These are phyloP conservation scores for Fusarium domesticum DNA, from an alignment of 2,329 filamentous ascomycete species.

Conservation along the genomic window DNA sequence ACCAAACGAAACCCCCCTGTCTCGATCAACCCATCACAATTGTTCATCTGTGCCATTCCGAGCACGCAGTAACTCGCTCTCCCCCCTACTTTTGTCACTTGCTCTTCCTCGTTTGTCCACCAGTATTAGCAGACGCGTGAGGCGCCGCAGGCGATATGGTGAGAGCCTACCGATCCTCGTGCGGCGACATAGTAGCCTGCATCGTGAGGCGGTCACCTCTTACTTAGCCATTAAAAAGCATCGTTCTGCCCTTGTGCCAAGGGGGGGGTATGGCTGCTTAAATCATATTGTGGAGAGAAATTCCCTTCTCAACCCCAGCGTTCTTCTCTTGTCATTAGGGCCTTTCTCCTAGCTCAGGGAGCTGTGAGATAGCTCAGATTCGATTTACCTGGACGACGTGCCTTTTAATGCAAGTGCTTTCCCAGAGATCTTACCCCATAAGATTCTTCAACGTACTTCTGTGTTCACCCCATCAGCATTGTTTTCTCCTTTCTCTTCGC, in stretches of 20 bases:
- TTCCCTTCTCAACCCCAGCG: slow-evolving; percentile 23
- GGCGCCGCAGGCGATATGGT: slow-evolving; percentile 22
- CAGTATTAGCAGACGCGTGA: slow-evolving; percentile 23
- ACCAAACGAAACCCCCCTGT: slow-evolving; percentile 6
- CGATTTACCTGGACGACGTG: slow-evolving; percentile 17
- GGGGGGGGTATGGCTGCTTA: slow-evolving; percentile 15
- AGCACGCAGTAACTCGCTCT: slow-evolving; percentile 1
- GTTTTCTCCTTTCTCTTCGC: slow-evolving; percentile 25
- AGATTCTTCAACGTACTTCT: slow-evolving; percentile 28
- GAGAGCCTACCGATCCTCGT: slow-evolving; percentile 22
- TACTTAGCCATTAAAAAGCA: slow-evolving; percentile 22
- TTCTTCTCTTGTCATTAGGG: slow-evolving; percentile 15
- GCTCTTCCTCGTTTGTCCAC: slow-evolving; percentile 6
- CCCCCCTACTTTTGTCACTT: slow-evolving; percentile 4
- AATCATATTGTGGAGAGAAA: slow-evolving; percentile 21
- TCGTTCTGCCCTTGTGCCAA: slow-evolving; percentile 21
- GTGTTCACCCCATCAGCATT: slow-evolving; percentile 15
- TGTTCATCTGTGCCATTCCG: no score
- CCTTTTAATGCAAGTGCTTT: slow-evolving; percentile 33
- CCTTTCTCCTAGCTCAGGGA: slow-evolving; percentile 16
- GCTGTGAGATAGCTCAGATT: slow-evolving; percentile 11
- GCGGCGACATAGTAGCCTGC: slow-evolving; percentile 7
- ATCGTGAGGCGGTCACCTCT: slow-evolving; percentile 26
- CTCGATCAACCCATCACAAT: neutral
- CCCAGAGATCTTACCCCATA: slow-evolving; percentile 30